Evolutionary conservation across 73 alveolate genomes (phyloP).

Genomic region (Breviolum minutum): DNA sequence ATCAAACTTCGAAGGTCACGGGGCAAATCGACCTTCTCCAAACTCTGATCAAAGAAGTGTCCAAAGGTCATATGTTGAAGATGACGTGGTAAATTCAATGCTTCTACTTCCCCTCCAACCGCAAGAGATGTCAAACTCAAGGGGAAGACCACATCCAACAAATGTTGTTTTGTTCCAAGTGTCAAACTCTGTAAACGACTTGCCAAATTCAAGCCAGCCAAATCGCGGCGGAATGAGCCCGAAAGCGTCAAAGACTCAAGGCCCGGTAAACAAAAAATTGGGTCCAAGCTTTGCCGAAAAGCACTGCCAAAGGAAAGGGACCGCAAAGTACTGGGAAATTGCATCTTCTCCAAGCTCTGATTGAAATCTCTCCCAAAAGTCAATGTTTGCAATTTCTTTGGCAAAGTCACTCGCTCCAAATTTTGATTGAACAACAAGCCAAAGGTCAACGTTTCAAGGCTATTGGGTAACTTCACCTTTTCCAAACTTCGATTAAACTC

Average conservation of each 20-base stretch:
- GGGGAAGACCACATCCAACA: slow-evolving; percentile 2
- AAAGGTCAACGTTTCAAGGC: background rate
- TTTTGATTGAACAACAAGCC: slow-evolving; percentile 12
- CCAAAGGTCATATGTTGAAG: slow-evolving; percentile 10
- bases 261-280: background rate
- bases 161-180: background rate
- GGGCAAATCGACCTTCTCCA: background rate
- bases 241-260: slow-evolving; percentile 11
- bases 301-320: background rate
- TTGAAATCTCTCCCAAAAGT: slow-evolving; percentile 38
- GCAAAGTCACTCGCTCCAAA: slow-evolving; percentile 18
- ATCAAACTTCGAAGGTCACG: background rate
- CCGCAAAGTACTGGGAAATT: background rate
- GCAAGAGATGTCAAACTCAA: background rate
- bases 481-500: background rate
- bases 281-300: slow-evolving; percentile 3
- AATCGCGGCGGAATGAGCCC: slow-evolving; percentile 14
- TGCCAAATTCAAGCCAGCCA: background rate
- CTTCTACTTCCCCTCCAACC: background rate
- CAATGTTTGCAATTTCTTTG: background rate
- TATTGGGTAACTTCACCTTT: background rate
- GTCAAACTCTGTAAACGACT: background rate
- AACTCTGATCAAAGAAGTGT: background rate
- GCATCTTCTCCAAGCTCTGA: background rate
- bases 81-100: background rate